These are phyloP conservation scores for Dovyalis caffra DNA, from an alignment of 345 rosid species.

Conservation along the genomic window DNA sequence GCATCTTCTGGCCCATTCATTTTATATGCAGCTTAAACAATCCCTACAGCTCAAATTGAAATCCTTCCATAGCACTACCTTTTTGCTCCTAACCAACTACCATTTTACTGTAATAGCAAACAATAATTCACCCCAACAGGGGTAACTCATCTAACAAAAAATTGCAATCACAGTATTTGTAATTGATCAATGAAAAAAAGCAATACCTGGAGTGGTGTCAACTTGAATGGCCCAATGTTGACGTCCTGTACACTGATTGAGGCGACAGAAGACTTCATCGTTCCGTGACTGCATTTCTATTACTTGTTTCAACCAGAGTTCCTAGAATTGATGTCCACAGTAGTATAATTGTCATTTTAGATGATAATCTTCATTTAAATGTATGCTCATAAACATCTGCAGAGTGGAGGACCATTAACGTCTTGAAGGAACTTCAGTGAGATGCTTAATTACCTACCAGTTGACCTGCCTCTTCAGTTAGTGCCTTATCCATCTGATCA, in stretches of 20 bases:
- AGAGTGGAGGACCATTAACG: neutral
- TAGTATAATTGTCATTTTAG: neutral
- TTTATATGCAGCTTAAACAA: too few species aligned
- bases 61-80: too few species aligned
- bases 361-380: neutral
- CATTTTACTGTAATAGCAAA: too few species aligned
- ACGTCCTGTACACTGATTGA: neutral
- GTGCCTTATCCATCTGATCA: neutral
- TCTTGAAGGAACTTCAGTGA: neutral
- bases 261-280: neutral
- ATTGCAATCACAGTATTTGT: too few species aligned
- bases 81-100: too few species aligned
- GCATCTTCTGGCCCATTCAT: too few species aligned
- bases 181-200: neutral
- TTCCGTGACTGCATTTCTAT: neutral
- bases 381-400: neutral
- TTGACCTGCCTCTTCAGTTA: neutral
- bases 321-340: neutral
- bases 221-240: neutral
- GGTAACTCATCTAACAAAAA: too few species aligned
- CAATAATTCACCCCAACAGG: too few species aligned
- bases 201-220: neutral
- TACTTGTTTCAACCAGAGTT: conserved; percentile 14
- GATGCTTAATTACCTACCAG: neutral
- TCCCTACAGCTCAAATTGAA: too few species aligned